These are phyloP conservation scores for Zoysia pacifica DNA, from an alignment of 176 grass and related monocot species.

Conservation along the genomic window DNA sequence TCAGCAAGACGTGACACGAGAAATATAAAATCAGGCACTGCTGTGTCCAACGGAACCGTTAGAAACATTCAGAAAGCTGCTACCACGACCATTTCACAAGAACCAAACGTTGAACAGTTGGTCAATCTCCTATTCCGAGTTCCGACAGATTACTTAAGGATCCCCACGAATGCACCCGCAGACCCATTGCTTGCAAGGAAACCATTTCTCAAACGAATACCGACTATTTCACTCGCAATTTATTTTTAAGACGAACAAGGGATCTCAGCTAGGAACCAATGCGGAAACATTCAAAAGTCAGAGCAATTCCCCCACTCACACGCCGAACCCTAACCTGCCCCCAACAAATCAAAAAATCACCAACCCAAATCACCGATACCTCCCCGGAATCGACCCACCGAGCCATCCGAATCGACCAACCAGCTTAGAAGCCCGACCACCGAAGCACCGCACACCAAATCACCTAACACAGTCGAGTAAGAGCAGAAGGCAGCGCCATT, in stretches of 20 bases:
- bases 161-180: conserved; percentile 15
- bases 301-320: not conserved
- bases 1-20: not conserved
- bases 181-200: not conserved
- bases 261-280: not conserved
- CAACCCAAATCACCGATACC: not conserved
- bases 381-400: not conserved
- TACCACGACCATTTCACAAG: conserved; percentile 10
- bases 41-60: conserved; percentile 8
- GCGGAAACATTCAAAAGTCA: conserved; percentile 26
- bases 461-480: no score
- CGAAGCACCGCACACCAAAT: not conserved
- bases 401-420: conserved; percentile 25
- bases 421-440: not conserved
- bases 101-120: not conserved
- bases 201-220: not conserved
- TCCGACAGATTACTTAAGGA: conserved; percentile 33
- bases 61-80: not conserved
- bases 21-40: not conserved
- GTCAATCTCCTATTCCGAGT: conserved; percentile 3
- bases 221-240: not conserved
- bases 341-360: not conserved
- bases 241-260: no score
- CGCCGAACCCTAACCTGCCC: conserved; percentile 42
- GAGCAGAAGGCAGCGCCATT: conserved; percentile 19